Evolutionary conservation across 164 flowering plant genomes (phyloP).

Genomic region (Magnolia officinalis): DNA sequence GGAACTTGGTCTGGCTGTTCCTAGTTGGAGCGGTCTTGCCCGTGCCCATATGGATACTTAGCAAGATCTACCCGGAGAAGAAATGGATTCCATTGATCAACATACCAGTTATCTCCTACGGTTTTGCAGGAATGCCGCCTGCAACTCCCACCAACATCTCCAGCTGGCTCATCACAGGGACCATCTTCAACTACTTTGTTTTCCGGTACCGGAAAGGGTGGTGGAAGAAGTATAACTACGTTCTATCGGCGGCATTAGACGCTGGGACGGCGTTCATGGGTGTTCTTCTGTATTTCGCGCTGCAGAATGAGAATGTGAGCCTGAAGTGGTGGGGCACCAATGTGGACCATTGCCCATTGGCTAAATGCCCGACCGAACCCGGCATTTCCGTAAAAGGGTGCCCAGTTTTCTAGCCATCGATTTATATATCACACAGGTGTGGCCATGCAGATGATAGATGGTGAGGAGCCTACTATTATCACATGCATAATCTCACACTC

Average conservation of each 20-base stretch:
- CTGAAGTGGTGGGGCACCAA: slow-evolving; percentile 89
- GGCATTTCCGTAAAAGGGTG: slow-evolving; percentile 69
- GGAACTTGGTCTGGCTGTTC: slow-evolving; percentile 91
- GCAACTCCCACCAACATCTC: slow-evolving; percentile 94
- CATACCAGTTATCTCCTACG: slow-evolving; percentile 83
- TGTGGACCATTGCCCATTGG: slow-evolving; percentile 81
- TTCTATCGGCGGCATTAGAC: slow-evolving; percentile 85
- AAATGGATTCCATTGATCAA: slow-evolving; percentile 91
- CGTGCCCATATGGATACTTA: slow-evolving; percentile 77
- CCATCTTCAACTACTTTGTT: slow-evolving; percentile 79
- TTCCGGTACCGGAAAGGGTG: slow-evolving; percentile 65
- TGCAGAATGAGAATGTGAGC: slow-evolving; percentile 49
- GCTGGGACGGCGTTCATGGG: slow-evolving; percentile 99
- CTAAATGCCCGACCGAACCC: slow-evolving; percentile 79
- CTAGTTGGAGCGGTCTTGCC: slow-evolving; percentile 84
- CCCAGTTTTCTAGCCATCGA: slow-evolving; percentile 42
- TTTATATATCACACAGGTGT: too few species aligned
- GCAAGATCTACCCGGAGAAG: slow-evolving; percentile 78
- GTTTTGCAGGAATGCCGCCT: slow-evolving; percentile 94
- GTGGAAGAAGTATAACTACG: slow-evolving; percentile 94
- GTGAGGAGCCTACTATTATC: too few species aligned
- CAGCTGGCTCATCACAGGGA: slow-evolving; percentile 91
- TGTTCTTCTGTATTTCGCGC: slow-evolving; percentile 65
- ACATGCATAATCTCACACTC: too few species aligned
- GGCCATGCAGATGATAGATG: too few species aligned